Conservation (phyloP, 2,329 filamentous ascomycete genomes). For the Aureobasidium lini region DNA sequence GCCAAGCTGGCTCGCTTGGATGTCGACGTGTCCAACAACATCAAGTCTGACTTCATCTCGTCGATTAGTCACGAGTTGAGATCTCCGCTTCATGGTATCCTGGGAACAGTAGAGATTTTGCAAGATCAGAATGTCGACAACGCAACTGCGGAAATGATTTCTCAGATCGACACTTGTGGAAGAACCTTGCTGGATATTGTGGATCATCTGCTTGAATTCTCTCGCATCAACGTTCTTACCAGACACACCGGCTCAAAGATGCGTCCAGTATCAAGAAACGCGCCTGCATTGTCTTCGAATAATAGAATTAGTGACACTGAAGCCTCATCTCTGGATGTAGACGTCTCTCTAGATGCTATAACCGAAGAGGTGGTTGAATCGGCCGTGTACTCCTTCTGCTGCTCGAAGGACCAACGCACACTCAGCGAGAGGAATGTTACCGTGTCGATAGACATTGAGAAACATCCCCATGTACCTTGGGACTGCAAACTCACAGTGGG, state of each 20-base stretch:
- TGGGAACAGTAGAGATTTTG: conserved; percentile 42
- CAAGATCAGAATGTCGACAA: conserved; percentile 32
- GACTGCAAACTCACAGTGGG: conserved; percentile 23
- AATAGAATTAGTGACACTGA: conserved; percentile 16
- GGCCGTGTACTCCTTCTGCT: conserved; percentile 4
- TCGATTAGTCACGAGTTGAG: conserved; percentile 47
- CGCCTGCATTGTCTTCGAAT: neutral
- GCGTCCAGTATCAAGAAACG: neutral
- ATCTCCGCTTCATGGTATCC: conserved; percentile 40
- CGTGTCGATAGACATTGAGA: neutral
- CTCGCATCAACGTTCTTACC: conserved; percentile 34
- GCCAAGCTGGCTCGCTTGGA: conserved; percentile 34
- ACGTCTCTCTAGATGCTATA: conserved; percentile 38
- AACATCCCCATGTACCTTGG: conserved; percentile 26
- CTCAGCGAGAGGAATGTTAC: neutral
- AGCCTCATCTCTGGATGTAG: conserved; percentile 16
- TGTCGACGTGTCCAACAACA: conserved; percentile 34
- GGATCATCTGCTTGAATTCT: conserved; percentile 36
- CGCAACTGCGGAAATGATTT: conserved; percentile 34
- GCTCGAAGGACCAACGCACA: conserved; percentile 1
- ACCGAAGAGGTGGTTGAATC: conserved; percentile 50
- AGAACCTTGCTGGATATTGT: conserved; percentile 44
- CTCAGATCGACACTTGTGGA: conserved; percentile 44
- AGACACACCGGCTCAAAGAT: neutral
- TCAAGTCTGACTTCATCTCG: conserved; percentile 46